phyloP scores from a whole-genome alignment of 305 asterid genomes.

The Fraxinus greggii region DNA sequence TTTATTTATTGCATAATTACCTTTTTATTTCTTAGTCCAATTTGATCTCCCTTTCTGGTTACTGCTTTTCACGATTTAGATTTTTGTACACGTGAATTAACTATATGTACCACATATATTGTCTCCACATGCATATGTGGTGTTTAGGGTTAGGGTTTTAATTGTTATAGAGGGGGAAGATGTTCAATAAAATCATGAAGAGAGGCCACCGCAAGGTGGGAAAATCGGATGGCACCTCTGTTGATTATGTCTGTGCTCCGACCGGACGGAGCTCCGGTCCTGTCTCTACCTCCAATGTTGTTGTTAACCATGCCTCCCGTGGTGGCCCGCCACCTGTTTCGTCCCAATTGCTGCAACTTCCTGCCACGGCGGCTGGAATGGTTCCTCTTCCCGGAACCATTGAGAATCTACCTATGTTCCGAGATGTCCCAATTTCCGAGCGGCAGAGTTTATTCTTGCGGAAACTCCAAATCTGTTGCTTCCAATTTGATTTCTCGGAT shows the following conservation, averaged over 20 bases:
- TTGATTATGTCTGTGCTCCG: conserved; percentile 38
- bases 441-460: conserved; percentile 57
- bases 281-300: conserved; percentile 51
- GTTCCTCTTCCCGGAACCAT: conserved; percentile 40
- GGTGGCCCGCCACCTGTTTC: conserved; percentile 26
- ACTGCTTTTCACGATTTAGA: neutral
- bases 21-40: conserved; percentile 13
- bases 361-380: conserved; percentile 26
- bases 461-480: conserved; percentile 68
- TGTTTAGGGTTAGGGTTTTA: conserved; percentile 48
- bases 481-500: conserved; percentile 56
- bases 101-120: neutral
- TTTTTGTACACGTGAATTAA: conserved; percentile 2
- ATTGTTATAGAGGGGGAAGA: conserved; percentile 32
- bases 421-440: conserved; percentile 60
- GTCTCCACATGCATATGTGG: conserved; percentile 6
- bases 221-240: conserved; percentile 49
- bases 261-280: conserved; percentile 42
- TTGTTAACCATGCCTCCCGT: conserved; percentile 64
- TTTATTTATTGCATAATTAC: conserved; percentile 1
- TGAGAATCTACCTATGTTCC: conserved; percentile 64
- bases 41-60: conserved; percentile 13
- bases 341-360: conserved; percentile 18
- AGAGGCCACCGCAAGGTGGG: conserved; percentile 69
- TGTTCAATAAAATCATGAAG: conserved; percentile 80